Conservation (phyloP, 2,329 filamentous ascomycete genomes). For the Curvularia spicifera region DNA sequence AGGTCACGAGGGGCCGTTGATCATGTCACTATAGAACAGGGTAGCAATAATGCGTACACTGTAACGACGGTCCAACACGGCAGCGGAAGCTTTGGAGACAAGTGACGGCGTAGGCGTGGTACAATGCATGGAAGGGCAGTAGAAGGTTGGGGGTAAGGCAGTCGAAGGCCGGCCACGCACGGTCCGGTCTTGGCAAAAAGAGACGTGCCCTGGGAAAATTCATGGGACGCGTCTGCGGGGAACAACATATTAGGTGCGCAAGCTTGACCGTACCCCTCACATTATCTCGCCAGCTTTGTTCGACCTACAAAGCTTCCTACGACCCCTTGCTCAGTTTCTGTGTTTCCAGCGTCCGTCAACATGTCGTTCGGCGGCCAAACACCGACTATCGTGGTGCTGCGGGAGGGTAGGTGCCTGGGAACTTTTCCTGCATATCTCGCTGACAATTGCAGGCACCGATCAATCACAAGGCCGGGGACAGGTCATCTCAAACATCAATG, state of each 20-base stretch:
- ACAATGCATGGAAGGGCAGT: conserved; percentile 40
- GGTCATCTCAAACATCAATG: conserved; percentile 97
- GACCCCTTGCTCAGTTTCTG: conserved; percentile 4
- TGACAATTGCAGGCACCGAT: conserved; percentile 76
- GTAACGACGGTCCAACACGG: conserved; percentile 22
- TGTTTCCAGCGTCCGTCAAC: conserved; percentile 36
- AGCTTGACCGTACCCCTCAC: conserved; percentile 26
- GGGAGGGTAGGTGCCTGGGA: conserved; percentile 75
- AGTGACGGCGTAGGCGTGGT: conserved; percentile 20
- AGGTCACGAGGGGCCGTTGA: conserved; percentile 13
- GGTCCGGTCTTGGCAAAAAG: conserved; percentile 18
- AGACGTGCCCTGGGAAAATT: conserved; percentile 36
- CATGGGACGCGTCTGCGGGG: conserved; percentile 40
- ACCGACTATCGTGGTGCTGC: conserved; percentile 96
- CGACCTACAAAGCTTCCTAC: conserved; percentile 1
- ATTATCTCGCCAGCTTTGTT: conserved; percentile 9
- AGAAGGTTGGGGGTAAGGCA: conserved; percentile 26
- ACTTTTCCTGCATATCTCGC: conserved; percentile 22
- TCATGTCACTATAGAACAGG: conserved; percentile 8
- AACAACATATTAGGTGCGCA: conserved; percentile 34
- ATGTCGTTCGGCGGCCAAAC: conserved; percentile 99
- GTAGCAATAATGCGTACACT: conserved; percentile 7
- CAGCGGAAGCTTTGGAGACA: conserved; percentile 12
- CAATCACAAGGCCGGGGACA: conserved; percentile 96
- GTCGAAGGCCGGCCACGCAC: conserved; percentile 22